Evolutionary conservation across 495 filamentous ascomycete species (phyloP).

Genomic region (Penicillium chermesinum): DNA sequence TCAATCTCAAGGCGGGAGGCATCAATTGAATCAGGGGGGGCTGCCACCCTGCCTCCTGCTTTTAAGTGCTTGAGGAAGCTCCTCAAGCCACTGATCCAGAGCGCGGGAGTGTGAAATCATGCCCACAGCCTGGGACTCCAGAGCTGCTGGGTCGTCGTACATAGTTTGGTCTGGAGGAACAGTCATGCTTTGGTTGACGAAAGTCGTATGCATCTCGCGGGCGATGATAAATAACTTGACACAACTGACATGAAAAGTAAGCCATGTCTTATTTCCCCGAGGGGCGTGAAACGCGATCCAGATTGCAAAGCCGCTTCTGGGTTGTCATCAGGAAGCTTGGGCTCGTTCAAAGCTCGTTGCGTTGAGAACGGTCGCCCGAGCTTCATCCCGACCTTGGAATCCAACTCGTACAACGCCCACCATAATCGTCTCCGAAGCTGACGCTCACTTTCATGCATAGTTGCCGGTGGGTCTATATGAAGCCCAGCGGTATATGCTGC

Average conservation of each 20-base stretch:
- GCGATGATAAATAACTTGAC: constrained; percentile 34
- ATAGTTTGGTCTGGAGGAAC: constrained; percentile 10
- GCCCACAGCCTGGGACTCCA: constrained; percentile 23
- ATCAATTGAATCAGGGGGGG: constrained; percentile 40
- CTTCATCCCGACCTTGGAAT: constrained; percentile 46
- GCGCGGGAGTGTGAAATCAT: constrained; percentile 19
- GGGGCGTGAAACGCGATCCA: constrained; percentile 32
- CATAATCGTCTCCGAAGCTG: constrained; percentile 46
- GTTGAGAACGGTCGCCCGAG: constrained; percentile 46
- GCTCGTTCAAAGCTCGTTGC: constrained; percentile 28
- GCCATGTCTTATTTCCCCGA: constrained; percentile 4
- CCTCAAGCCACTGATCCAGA: constrained; percentile 23
- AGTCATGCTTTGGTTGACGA: constrained; percentile 23
- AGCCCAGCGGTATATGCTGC: constrained; percentile 49
- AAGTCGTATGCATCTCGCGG: constrained; percentile 31
- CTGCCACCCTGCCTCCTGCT: constrained; percentile 28
- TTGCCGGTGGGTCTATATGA: constrained; percentile 41
- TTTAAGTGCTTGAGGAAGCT: constrained; percentile 38
- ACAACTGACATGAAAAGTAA: constrained; percentile 23
- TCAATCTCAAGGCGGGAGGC: constrained; percentile 32
- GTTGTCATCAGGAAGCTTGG: constrained; percentile 35
- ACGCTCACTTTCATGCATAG: constrained; percentile 27
- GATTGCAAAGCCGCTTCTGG: constrained; percentile 26
- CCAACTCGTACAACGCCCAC: constrained; percentile 47
- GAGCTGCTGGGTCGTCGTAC: constrained; percentile 8